These are phyloP conservation scores for Pueraria montana DNA, from an alignment of 306 rosid genomes.

Conservation along the genomic window DNA sequence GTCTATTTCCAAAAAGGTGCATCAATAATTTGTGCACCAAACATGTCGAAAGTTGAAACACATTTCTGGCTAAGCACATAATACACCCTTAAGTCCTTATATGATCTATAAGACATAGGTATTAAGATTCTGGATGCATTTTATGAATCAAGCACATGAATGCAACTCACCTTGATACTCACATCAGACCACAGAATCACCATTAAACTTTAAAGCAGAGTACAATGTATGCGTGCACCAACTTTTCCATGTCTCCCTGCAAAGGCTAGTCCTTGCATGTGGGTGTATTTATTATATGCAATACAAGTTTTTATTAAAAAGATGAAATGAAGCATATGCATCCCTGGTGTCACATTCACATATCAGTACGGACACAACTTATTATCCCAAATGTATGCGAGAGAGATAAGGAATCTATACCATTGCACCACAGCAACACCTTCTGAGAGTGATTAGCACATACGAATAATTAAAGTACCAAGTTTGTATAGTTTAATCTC, in stretches of 20 bases:
- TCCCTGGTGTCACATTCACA: not conserved
- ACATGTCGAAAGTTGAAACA: conserved; percentile 29
- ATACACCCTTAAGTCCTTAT: conserved; percentile 19
- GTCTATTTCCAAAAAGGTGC: conserved; percentile 43
- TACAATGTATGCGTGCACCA: not conserved
- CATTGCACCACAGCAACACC: not conserved
- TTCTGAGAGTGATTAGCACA: not conserved
- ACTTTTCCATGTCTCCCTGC: conserved; percentile 14
- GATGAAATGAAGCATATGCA: not conserved
- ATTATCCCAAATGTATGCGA: too few relatives aligned
- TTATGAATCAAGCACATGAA: conserved; percentile 30
- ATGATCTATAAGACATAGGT: conserved; percentile 6
- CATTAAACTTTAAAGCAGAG: not conserved
- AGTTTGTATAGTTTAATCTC: not conserved
- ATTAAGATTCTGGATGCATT: conserved; percentile 24
- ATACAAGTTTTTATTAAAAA: not conserved
- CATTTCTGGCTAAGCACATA: conserved; percentile 24
- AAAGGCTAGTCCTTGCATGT: conserved; percentile 1
- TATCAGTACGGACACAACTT: not conserved
- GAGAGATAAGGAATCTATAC: too few relatives aligned
- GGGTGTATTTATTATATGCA: not conserved
- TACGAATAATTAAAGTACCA: not conserved
- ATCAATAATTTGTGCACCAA: conserved; percentile 42
- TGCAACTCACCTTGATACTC: conserved; percentile 33
- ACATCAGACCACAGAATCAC: conserved; percentile 3